Percentiles rank a stretch among this genome's conserved stretches.
These are phyloP conservation scores for Toxoplasma gondii DNA, from an alignment of 169 alveolate genomes.

Conservation along the genomic window DNA sequence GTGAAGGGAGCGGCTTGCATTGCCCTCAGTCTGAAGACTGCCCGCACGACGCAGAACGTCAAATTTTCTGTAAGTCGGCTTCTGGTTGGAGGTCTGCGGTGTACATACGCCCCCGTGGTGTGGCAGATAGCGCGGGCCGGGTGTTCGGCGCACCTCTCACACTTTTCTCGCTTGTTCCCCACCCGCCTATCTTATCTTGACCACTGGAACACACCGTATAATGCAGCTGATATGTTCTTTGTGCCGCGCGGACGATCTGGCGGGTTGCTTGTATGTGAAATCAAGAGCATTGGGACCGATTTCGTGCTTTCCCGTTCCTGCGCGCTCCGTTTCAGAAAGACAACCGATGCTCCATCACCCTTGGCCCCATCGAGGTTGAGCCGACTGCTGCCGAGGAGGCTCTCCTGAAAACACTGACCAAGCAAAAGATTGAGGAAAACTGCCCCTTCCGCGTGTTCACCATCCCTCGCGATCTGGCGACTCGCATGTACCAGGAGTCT, in stretches of 20 bases:
- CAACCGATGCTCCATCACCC: neutral
- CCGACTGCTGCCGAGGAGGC: neutral
- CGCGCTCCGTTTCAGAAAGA: conserved; percentile 8
- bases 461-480: conserved; percentile 30
- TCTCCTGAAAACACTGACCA: neutral
- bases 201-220: no score
- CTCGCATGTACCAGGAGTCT: conserved; percentile 12
- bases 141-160: no score
- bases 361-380: conserved; percentile 11
- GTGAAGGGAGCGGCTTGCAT: conserved; percentile 60
- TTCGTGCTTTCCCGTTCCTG: no score
- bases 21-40: conserved; percentile 14
- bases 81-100: neutral
- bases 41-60: conserved; percentile 32
- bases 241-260: neutral
- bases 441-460: neutral
- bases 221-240: no score
- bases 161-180: no score
- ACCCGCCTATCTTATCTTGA: no score
- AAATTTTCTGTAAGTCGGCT: conserved; percentile 27
- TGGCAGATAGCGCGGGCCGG: no score
- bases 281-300: no score
- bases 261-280: no score
- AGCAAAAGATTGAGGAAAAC: conserved; percentile 24
- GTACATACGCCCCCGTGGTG: neutral